A percentile compares a stretch with the other conserved stretches of the same genome.
phyloP scores from a whole-genome alignment of 1,284 basidiomycete species.

The Pseudozyma hubeiensis region DNA sequence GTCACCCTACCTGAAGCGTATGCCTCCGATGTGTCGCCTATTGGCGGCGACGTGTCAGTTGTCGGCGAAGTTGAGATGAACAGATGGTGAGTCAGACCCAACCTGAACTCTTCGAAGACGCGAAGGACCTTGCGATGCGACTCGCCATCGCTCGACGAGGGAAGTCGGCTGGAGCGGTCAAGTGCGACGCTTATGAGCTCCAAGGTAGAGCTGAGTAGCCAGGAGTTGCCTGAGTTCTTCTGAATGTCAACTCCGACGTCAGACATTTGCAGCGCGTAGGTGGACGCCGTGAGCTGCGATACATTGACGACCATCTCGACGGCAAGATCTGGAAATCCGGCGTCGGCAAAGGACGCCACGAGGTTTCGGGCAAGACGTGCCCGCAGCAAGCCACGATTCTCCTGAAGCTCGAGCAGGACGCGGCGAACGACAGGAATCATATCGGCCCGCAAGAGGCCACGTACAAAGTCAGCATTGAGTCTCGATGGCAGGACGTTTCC shows the following conservation, averaged over 20 bases:
- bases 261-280: not conserved
- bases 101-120: conserved; percentile 44
- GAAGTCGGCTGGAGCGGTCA: conserved; percentile 27
- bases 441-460: conserved; percentile 24
- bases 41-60: not conserved
- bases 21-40: not conserved
- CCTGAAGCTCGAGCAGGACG: conserved; percentile 31
- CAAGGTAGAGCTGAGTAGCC: conserved; percentile 19
- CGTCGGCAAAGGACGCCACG: conserved; percentile 35
- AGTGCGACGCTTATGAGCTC: conserved; percentile 41
- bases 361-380: conserved; percentile 31
- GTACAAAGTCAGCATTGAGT: conserved; percentile 26
- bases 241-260: not conserved
- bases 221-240: conserved; percentile 1
- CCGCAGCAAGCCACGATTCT: conserved; percentile 17
- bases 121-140: conserved; percentile 21
- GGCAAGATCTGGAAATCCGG: conserved; percentile 39
- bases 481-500: conserved; percentile 27
- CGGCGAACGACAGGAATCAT: conserved; percentile 20
- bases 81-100: conserved; percentile 38
- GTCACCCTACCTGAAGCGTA: not conserved
- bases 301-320: conserved; percentile 33
- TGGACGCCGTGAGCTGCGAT: conserved; percentile 6
- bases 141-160: not conserved
- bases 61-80: conserved; percentile 2